Percentiles rank a stretch among this genome's conserved stretches.
Conservation (phyloP, 2,329 filamentous ascomycete genomes). For the Talaromyces pinophilus region DNA sequence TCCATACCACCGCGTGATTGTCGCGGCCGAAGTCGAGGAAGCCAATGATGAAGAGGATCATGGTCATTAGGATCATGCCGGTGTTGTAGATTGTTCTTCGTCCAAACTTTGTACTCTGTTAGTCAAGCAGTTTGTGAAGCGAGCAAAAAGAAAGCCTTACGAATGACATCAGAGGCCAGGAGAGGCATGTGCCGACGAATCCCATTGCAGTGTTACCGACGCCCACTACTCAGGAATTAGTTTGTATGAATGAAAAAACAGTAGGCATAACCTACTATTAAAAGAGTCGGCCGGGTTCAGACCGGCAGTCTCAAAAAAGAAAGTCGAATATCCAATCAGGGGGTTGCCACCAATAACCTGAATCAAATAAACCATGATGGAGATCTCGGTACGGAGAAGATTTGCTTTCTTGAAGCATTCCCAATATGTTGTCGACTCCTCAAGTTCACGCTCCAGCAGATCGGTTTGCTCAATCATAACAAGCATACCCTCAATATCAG, state of each 20-base stretch:
- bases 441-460: slow-evolving; percentile 44
- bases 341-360: slow-evolving; percentile 43
- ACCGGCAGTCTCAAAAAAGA: slow-evolving; percentile 45
- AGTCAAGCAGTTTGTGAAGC: slow-evolving; percentile 1
- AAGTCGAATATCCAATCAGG: slow-evolving; percentile 41
- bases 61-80: slow-evolving; percentile 45
- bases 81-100: slow-evolving; percentile 46
- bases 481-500: slow-evolving; percentile 42
- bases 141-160: slow-evolving; percentile 37
- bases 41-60: slow-evolving; percentile 40
- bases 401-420: slow-evolving; percentile 49
- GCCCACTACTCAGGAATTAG: slow-evolving; percentile 24
- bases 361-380: slow-evolving; percentile 42
- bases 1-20: slow-evolving; percentile 33
- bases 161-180: slow-evolving; percentile 46
- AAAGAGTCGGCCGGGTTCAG: slow-evolving; percentile 41
- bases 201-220: slow-evolving; percentile 42
- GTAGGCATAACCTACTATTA: slow-evolving; percentile 37
- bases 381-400: slow-evolving; percentile 47
- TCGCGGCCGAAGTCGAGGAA: slow-evolving; percentile 44
- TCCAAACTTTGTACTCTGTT: slow-evolving; percentile 36
- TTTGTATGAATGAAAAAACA: slow-evolving; percentile 47
- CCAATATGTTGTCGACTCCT: slow-evolving; percentile 40
- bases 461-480: slow-evolving; percentile 44
- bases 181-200: slow-evolving; percentile 43